Conservation (phyloP, 2,329 filamentous ascomycete species). For the Grosmannia serpens region DNA sequence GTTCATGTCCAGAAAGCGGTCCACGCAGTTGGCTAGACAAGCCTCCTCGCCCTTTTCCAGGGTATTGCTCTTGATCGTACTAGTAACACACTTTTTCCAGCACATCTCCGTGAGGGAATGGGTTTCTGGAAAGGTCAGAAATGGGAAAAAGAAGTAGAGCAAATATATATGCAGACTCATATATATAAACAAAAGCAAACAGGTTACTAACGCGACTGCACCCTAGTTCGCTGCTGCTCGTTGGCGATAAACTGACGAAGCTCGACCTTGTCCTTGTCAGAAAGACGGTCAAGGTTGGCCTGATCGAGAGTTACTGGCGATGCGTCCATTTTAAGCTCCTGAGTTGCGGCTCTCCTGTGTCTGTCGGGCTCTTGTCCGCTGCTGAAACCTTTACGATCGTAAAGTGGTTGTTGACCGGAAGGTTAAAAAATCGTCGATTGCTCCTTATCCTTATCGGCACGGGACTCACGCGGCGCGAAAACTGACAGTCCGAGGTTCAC, state of each 20-base stretch:
- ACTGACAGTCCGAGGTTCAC: no score
- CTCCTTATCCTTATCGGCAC: constrained; percentile 13
- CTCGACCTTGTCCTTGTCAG: constrained; percentile 73
- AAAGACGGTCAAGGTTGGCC: constrained; percentile 62
- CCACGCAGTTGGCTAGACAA: constrained; percentile 87
- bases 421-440: constrained; percentile 4
- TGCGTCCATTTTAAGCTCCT: constrained; percentile 2
- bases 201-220: constrained; percentile 44
- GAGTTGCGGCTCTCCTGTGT: not conserved
- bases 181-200: constrained; percentile 4
- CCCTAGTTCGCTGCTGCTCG: constrained; percentile 72
- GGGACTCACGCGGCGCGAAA: not conserved
- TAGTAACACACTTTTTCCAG: constrained; percentile 88
- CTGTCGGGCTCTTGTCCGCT: not conserved
- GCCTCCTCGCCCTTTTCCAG: constrained; percentile 69
- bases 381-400: not conserved
- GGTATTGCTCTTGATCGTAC: constrained; percentile 56
- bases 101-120: constrained; percentile 59
- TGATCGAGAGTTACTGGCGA: constrained; percentile 26
- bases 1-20: constrained; percentile 86
- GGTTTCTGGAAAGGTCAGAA: constrained; percentile 28
- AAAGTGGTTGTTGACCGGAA: not conserved
- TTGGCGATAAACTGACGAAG: constrained; percentile 76
- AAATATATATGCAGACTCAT: not conserved
- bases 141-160: not conserved